These are phyloP conservation scores for Daldinia childiae DNA, from an alignment of 495 filamentous ascomycete species.

Conservation along the genomic window DNA sequence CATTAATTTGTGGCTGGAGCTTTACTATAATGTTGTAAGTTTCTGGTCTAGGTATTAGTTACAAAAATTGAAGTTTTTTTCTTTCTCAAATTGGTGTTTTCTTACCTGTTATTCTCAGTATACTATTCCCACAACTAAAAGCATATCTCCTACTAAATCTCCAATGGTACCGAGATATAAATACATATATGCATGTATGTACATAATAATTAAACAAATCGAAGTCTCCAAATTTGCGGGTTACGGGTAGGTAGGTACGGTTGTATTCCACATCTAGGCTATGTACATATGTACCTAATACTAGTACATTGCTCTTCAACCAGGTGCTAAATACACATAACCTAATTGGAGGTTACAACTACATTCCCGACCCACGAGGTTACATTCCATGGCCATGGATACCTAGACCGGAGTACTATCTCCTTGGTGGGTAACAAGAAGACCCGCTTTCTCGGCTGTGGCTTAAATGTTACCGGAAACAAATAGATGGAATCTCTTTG, in stretches of 20 bases:
- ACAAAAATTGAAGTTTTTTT: neutral
- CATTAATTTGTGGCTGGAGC: conserved; percentile 28
- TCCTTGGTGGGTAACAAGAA: neutral
- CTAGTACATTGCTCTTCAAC: neutral
- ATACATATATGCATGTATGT: conserved; percentile 9
- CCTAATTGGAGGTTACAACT: conserved; percentile 26
- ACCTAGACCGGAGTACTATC: conserved; percentile 22
- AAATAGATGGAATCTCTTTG: neutral
- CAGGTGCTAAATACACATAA: conserved; percentile 25
- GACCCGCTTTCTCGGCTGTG: conserved; percentile 19
- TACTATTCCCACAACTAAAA: neutral
- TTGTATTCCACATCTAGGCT: neutral
- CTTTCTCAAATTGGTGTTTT: neutral
- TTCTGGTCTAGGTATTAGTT: neutral
- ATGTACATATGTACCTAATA: too few species aligned
- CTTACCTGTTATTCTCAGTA: neutral
- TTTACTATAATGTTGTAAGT: neutral
- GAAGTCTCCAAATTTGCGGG: neutral
- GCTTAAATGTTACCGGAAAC: conserved; percentile 35
- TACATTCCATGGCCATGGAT: conserved; percentile 17
- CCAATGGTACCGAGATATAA: neutral
- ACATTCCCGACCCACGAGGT: conserved; percentile 16
- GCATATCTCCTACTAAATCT: neutral
- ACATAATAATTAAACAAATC: neutral
- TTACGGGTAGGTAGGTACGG: neutral